These are phyloP conservation scores for Vachellia collinsii DNA, from an alignment of 306 rosid species.

Conservation along the genomic window DNA sequence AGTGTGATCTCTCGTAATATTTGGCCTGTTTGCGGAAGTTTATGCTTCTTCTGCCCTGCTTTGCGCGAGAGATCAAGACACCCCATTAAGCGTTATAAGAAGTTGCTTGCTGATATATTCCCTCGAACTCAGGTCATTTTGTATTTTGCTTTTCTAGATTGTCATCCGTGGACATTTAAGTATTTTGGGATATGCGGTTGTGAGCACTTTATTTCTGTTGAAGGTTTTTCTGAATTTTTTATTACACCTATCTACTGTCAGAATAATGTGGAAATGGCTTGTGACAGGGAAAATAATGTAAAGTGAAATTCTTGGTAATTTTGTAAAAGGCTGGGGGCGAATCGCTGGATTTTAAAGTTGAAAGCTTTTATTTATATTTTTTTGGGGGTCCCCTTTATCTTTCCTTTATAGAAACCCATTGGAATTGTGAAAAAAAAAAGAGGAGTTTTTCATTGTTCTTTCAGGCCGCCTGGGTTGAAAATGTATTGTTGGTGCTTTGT, in stretches of 20 bases:
- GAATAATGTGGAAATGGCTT: neutral
- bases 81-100: constrained; percentile 84
- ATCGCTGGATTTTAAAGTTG: neutral
- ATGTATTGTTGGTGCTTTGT: neutral
- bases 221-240: neutral
- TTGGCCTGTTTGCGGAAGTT: constrained; percentile 77
- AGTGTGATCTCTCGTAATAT: constrained; percentile 73
- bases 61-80: constrained; percentile 78
- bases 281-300: neutral
- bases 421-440: neutral
- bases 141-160: neutral
- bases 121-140: constrained; percentile 64
- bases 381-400: neutral
- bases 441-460: neutral
- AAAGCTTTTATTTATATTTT: neutral
- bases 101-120: constrained; percentile 74
- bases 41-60: constrained; percentile 81
- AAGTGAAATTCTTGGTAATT: neutral
- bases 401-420: neutral
- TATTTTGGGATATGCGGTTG: neutral
- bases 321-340: neutral
- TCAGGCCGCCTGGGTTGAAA: neutral
- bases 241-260: neutral
- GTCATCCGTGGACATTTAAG: neutral
- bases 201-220: neutral